A percentile compares a stretch with the other conserved stretches of the same genome.
Evolutionary conservation across 176 grass and related monocot genomes (phyloP).

Genomic region (Areca catechu): DNA sequence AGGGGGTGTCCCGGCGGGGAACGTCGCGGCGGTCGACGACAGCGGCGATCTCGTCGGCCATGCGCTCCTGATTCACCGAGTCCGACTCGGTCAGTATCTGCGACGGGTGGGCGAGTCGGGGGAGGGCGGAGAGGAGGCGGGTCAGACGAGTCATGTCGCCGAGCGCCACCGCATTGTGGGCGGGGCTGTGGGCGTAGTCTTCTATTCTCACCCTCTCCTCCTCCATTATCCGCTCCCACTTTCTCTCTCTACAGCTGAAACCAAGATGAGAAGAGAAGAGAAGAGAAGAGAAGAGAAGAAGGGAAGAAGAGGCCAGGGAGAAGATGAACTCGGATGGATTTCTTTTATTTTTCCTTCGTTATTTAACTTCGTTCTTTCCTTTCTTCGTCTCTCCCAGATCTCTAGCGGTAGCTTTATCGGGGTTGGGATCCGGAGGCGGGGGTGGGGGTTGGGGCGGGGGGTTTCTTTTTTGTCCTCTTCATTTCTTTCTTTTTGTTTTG

Average conservation of each 20-base stretch:
- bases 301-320: no score
- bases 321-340: no score
- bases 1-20: constrained; percentile 52
- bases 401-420: no score
- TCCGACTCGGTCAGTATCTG: constrained; percentile 14
- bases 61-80: not conserved
- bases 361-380: no score
- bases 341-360: no score
- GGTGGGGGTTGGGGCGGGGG: no score
- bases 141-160: constrained; percentile 42
- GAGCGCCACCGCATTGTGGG: constrained; percentile 51
- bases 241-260: not conserved
- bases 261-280: not conserved
- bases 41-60: constrained; percentile 42
- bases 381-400: no score
- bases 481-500: no score
- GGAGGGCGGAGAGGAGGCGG: constrained; percentile 42
- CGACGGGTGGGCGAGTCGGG: constrained; percentile 60
- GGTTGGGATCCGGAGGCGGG: no score
- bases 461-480: no score
- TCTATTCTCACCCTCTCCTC: constrained; percentile 11
- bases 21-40: constrained; percentile 79
- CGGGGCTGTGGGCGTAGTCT: constrained; percentile 64
- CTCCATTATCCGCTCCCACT: constrained; percentile 5
- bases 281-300: not conserved